phyloP scores from a whole-genome alignment of 108 stramenopile genomes.

The Epipyxis sp. region DNA sequence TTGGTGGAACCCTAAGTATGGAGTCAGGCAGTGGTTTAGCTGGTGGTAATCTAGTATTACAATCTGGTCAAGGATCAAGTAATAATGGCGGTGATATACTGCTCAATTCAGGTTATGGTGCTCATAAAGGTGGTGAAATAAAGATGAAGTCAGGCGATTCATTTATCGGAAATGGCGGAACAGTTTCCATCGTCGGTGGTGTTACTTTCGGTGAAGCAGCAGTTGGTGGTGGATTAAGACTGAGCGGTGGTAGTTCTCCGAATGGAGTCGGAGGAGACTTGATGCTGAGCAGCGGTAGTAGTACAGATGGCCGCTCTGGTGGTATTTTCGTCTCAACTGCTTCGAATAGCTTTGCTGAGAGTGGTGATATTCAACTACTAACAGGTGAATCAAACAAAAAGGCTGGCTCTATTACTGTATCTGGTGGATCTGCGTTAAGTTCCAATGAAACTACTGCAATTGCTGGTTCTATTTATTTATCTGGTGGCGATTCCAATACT shows the following conservation, averaged over 20 bases:
- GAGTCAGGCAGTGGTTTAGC: neutral
- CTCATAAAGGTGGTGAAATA: neutral
- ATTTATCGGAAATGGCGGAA: neutral
- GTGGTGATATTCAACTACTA: neutral
- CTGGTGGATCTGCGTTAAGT: slow-evolving; percentile 1
- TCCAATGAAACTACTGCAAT: neutral
- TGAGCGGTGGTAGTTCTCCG: neutral
- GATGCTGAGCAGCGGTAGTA: neutral
- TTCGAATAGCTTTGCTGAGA: neutral
- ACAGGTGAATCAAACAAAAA: slow-evolving; percentile 10
- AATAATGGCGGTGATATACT: neutral
- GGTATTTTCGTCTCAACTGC: neutral
- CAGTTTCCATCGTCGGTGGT: too few relatives aligned
- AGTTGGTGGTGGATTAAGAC: too few relatives aligned
- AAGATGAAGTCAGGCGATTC: neutral
- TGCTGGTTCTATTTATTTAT: neutral
- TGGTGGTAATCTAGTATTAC: neutral
- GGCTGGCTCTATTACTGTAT: neutral
- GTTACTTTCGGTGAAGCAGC: too few relatives aligned
- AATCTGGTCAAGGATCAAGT: neutral
- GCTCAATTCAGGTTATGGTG: neutral
- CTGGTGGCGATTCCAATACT: neutral
- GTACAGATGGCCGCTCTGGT: neutral
- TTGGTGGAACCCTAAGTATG: neutral
- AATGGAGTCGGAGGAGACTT: too few relatives aligned